A percentile compares a stretch with the other conserved stretches of the same genome.
Conservation (phyloP, 805 yeast genomes). For the Candida vartiovaarae region DNA sequence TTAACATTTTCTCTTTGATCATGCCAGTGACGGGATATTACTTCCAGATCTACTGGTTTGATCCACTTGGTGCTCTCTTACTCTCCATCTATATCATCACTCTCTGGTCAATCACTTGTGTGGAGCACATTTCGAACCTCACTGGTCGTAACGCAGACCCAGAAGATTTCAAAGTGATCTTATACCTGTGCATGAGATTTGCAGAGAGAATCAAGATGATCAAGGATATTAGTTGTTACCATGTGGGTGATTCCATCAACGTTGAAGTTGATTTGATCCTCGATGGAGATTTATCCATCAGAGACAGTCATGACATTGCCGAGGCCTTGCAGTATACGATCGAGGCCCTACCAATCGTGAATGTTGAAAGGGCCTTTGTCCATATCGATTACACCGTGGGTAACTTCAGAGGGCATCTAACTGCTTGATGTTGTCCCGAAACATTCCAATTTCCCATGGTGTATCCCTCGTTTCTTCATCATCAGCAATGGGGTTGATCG, state of each 20-base stretch:
- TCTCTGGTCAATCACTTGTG: conserved; percentile 59
- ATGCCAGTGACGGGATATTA: conserved; percentile 58
- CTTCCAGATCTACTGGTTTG: conserved; percentile 61
- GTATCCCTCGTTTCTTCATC: too few species aligned
- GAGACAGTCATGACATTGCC: conserved; percentile 74
- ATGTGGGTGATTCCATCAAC: conserved; percentile 68
- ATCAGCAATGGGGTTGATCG: not conserved
- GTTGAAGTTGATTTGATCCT: conserved; percentile 72
- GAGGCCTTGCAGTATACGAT: conserved; percentile 77
- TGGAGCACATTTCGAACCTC: conserved; percentile 66
- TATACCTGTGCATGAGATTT: conserved; percentile 62
- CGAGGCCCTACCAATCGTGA: conserved; percentile 67
- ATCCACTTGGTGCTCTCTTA: conserved; percentile 63
- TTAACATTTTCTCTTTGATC: conserved; percentile 62
- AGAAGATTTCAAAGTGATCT: conserved; percentile 55
- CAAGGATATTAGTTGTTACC: conserved; percentile 64
- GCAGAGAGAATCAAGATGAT: conserved; percentile 59
- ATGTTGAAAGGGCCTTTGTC: conserved; percentile 75
- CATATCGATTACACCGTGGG: conserved; percentile 56
- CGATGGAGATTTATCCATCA: conserved; percentile 41
- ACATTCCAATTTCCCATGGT: too few species aligned
- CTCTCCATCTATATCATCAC: conserved; percentile 55
- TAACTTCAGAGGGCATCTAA: conserved; percentile 32
- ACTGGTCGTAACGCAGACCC: conserved; percentile 67
- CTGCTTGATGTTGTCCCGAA: not conserved